Evolutionary conservation across 805 yeast genomes (phyloP).

Genomic region (Lachancea sp.): DNA sequence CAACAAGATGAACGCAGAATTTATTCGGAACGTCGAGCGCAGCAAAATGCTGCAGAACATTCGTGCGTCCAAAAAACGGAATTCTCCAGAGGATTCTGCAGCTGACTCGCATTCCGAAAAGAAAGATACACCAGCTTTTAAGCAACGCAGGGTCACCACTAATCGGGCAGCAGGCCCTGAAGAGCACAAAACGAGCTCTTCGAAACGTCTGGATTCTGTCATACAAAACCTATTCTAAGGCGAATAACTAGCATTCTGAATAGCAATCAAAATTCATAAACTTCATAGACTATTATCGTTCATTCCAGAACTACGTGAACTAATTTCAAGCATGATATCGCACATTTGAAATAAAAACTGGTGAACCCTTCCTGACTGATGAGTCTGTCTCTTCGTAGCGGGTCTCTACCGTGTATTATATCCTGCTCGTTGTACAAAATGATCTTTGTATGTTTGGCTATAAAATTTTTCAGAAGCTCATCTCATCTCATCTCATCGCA

Average conservation of each 20-base stretch:
- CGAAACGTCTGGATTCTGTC: conserved; percentile 39
- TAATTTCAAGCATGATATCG: too few relatives aligned
- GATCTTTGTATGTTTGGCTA: background rate
- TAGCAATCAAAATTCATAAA: too few relatives aligned
- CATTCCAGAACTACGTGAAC: too few relatives aligned
- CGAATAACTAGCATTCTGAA: background rate
- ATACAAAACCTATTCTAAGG: conserved; percentile 46
- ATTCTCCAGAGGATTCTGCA: conserved; percentile 5
- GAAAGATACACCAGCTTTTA: conserved; percentile 40
- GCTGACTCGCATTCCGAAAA: conserved; percentile 18
- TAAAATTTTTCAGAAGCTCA: conserved; percentile 14
- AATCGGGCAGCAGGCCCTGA: conserved; percentile 57
- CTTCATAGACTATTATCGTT: background rate
- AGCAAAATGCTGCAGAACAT: conserved; percentile 75
- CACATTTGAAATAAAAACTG: too few relatives aligned
- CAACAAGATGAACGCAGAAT: conserved; percentile 76
- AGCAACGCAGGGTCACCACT: conserved; percentile 63
- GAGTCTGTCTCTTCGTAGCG: too few relatives aligned
- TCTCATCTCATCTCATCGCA: conserved; percentile 12
- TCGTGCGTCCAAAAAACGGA: conserved; percentile 29
- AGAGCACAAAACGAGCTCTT: conserved; percentile 32
- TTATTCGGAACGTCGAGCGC: conserved; percentile 75
- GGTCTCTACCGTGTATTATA: too few relatives aligned
- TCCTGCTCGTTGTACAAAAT: too few relatives aligned
- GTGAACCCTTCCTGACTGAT: too few relatives aligned